Base-by-base conservation (phyloP, 2,329 filamentous ascomycete genomes). In the Cytospora paraplurivora region DNA sequence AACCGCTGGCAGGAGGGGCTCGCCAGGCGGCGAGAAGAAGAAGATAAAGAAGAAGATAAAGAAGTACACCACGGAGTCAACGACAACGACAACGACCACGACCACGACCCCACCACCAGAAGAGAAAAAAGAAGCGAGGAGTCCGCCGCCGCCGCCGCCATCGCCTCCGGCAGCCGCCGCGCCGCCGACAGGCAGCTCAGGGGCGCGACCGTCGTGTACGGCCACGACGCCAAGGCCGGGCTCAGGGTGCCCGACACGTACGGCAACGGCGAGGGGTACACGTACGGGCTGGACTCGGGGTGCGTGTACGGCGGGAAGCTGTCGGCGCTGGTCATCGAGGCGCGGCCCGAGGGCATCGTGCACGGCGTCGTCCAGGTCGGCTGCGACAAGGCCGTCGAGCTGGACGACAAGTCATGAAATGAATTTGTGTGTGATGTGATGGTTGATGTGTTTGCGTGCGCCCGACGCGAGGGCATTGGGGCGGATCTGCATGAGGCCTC, bases 211-310 rank as follows among this genome's bases (percentile, higher is more conserved):
- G 89, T 96, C 49, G 82, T 96, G 63, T 97, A 96, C 75, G 93
- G 93, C 6, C 94, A 98, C 73, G 92, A 97, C 73, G 85, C 92
- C 27, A 88, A 88, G 70, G 77, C 78, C 3, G 93, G 92, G 0
- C 82, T 96, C 33, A 83, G 84, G 62, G 62, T 66, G 32, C 64
- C 64, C 19, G 59, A 64, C n/a, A 38, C 44, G 32, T 62, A 61
- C 34, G 62, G 62, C 58, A 59, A 62, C 49, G 64, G 64, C 32
- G 62, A 21, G 50, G 62, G 65, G 33, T 96, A 91, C 75, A 91
- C 89, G 4, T 91, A 93, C 71, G 95, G 95, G 0, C 79, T 98
- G 54, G 95, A 98, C 75, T 91, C 90, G 0, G 89, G 88, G 0
- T 98, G 95, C 73, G 87, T 92, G 3, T 85, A 84, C 67, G 93